These are phyloP conservation scores for Amphibolis antarctica DNA, from an alignment of 106 monocot genomes.

Conservation along the genomic window DNA sequence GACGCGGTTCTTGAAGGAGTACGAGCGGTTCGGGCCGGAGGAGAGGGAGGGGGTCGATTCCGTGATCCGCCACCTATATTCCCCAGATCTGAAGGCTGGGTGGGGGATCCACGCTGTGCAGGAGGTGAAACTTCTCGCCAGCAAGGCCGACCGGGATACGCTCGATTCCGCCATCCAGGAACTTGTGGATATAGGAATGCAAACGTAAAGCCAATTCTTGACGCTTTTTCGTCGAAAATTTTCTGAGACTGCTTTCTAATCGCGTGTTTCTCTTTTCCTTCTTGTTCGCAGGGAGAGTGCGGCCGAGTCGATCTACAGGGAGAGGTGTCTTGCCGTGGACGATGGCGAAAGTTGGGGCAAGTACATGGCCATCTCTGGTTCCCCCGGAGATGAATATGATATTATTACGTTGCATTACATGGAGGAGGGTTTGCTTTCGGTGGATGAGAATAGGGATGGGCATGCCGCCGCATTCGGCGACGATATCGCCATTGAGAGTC, in stretches of 20 bases:
- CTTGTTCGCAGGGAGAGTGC: conserved; percentile 37
- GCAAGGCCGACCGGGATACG: conserved; percentile 30
- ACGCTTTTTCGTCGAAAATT: no score
- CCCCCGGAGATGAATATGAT: conserved; percentile 63
- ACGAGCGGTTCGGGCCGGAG: background rate
- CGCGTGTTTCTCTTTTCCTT: background rate
- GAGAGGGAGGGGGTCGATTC: conserved; percentile 20
- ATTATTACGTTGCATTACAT: conserved; percentile 81
- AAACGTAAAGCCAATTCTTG: conserved; percentile 20
- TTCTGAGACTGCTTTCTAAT: background rate
- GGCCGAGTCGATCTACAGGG: conserved; percentile 71
- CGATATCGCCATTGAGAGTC: conserved; percentile 76
- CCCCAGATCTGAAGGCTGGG: conserved; percentile 50
- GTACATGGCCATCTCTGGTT: conserved; percentile 81
- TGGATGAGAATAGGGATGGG: conserved; percentile 76
- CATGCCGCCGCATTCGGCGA: conserved; percentile 86
- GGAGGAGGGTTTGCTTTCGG: conserved; percentile 61
- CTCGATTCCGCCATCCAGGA: conserved; percentile 46
- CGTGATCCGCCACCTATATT: conserved; percentile 39
- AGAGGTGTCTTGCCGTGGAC: conserved; percentile 53
- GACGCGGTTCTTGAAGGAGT: conserved; percentile 36
- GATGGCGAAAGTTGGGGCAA: conserved; percentile 75
- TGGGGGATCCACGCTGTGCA: conserved; percentile 63
- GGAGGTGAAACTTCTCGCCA: conserved; percentile 50
- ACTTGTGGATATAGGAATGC: conserved; percentile 61